Conservation (phyloP, 306 rosid species). For the Glycine soja region DNA sequence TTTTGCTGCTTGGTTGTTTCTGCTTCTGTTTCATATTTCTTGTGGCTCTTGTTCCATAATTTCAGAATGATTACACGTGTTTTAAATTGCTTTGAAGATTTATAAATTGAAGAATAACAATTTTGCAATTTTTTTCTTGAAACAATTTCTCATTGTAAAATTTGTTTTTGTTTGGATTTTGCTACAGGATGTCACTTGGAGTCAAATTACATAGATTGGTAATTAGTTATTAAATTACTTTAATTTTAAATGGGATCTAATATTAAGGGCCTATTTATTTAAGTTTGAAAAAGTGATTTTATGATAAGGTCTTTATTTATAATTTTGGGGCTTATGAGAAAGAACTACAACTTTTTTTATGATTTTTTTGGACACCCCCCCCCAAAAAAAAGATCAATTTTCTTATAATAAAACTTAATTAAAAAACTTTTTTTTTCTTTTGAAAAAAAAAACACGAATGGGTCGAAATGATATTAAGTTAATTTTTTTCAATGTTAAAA, state of each 20-base stretch:
- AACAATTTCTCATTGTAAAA: background rate
- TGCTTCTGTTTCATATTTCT: constrained; percentile 17
- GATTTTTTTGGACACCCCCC: too few species aligned
- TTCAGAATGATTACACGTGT: constrained; percentile 10
- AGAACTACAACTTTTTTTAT: too few species aligned
- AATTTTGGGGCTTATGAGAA: too few species aligned
- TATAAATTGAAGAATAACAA: constrained; percentile 21
- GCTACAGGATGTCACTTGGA: background rate
- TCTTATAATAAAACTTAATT: too few species aligned
- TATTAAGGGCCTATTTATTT: too few species aligned
- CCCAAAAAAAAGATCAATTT: too few species aligned
- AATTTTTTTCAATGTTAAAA: too few species aligned
- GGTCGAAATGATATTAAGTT: too few species aligned
- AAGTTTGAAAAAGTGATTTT: background rate
- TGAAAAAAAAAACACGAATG: too few species aligned
- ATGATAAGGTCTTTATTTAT: background rate
- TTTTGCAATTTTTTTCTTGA: background rate
- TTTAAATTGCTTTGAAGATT: constrained; percentile 14
- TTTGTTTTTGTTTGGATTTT: background rate
- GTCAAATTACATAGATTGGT: background rate
- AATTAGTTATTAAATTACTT: too few species aligned
- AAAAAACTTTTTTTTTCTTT: too few species aligned
- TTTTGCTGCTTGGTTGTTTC: background rate
- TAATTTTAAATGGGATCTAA: too few species aligned
- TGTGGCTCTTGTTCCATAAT: background rate